phyloP scores from a whole-genome alignment of 306 rosid species.

The Vigna mungo region DNA sequence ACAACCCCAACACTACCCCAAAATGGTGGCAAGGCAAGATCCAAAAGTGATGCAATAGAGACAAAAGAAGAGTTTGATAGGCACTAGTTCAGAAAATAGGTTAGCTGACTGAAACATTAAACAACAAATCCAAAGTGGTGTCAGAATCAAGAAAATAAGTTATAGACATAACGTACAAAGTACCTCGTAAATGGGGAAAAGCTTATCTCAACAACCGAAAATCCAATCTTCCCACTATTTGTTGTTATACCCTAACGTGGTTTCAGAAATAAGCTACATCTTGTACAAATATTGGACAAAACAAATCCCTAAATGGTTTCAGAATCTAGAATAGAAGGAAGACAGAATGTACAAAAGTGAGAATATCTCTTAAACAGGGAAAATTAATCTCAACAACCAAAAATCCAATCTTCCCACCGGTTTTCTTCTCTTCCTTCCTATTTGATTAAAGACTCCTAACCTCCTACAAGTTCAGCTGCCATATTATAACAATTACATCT shows the following conservation, averaged over 20 bases:
- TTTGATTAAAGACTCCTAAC: slow-evolving; percentile 31
- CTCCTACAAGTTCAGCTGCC: slow-evolving; percentile 11
- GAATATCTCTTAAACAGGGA: slow-evolving; percentile 19
- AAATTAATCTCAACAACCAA: not conserved
- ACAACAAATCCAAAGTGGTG: not conserved
- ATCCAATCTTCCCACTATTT: no score
- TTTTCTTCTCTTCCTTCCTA: not conserved
- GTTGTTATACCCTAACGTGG: no score
- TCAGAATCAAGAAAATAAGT: slow-evolving; percentile 15
- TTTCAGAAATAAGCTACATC: no score
- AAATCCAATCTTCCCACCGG: not conserved
- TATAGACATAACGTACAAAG: slow-evolving; percentile 12
- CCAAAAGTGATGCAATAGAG: not conserved
- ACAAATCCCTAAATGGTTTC: no score
- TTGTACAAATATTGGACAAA: no score
- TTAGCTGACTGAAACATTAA: slow-evolving; percentile 10
- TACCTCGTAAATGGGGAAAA: slow-evolving; percentile 1
- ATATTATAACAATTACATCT: slow-evolving; percentile 4
- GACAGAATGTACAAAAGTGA: not conserved
- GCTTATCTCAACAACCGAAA: not conserved
- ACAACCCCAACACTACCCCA: slow-evolving; percentile 27
- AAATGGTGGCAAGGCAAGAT: slow-evolving; percentile 24
- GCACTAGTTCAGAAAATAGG: slow-evolving; percentile 9
- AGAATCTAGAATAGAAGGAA: no score
- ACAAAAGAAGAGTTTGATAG: slow-evolving; percentile 12